These are phyloP conservation scores for Smallanthus sonchifolius DNA, from an alignment of 129 eudicot species.

Conservation along the genomic window DNA sequence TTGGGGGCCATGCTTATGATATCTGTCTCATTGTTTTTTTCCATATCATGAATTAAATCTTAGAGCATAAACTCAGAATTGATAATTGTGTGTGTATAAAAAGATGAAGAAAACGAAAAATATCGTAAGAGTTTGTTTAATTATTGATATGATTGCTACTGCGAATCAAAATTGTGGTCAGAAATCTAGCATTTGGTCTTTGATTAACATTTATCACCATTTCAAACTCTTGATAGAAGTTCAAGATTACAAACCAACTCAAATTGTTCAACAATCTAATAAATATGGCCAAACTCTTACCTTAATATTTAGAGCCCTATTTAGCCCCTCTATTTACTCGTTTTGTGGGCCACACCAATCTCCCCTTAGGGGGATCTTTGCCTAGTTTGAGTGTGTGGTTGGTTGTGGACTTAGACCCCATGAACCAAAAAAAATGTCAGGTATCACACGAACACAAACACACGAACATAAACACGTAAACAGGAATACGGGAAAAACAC, in stretches of 20 bases:
- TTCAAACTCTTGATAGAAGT: neutral
- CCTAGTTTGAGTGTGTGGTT: neutral
- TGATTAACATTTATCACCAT: neutral
- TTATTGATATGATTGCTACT: neutral
- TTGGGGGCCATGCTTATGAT: neutral
- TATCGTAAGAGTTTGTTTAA: neutral
- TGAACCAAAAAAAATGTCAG: neutral
- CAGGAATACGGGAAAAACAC: too few species aligned
- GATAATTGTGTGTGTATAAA: neutral
- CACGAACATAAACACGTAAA: too few species aligned
- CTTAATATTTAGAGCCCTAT: neutral
- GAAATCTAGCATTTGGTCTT: neutral
- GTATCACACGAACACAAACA: too few species aligned
- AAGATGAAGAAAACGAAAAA: constrained; percentile 48
- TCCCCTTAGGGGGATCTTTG: neutral
- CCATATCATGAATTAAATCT: constrained; percentile 1
- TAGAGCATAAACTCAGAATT: neutral
- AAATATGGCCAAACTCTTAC: neutral
- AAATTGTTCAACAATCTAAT: neutral
- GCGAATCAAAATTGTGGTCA: neutral
- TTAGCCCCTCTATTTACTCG: neutral
- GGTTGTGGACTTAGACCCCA: neutral
- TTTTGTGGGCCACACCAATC: too few species aligned
- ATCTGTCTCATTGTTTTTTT: neutral
- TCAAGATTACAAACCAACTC: neutral